These are phyloP conservation scores for Metschnikowia corniflorae DNA, from an alignment of 805 yeast genomes.

Conservation along the genomic window DNA sequence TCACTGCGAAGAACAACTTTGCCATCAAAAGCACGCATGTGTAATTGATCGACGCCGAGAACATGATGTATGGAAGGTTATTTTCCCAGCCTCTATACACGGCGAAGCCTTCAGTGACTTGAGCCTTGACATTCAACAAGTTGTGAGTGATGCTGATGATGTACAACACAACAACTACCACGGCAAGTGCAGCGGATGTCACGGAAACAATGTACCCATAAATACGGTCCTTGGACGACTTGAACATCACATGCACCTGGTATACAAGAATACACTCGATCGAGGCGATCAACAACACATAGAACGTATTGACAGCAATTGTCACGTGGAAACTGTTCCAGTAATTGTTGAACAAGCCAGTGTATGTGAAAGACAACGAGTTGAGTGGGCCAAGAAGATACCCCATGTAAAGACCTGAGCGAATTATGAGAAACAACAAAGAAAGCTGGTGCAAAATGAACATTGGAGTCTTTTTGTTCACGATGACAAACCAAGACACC, in stretches of 20 bases:
- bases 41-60: slow-evolving; percentile 64
- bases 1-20: slow-evolving; percentile 68
- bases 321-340: slow-evolving; percentile 42
- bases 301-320: slow-evolving; percentile 61
- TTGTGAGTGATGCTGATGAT: slow-evolving; percentile 48
- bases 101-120: slow-evolving; percentile 1
- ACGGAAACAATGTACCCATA: slow-evolving; percentile 39
- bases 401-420: slow-evolving; percentile 56
- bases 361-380: slow-evolving; percentile 42
- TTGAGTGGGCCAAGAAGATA: slow-evolving; percentile 53
- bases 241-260: slow-evolving; percentile 71
- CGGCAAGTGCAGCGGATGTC: slow-evolving; percentile 41
- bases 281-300: slow-evolving; percentile 53
- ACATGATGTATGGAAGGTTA: slow-evolving; percentile 56
- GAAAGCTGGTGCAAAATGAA: slow-evolving; percentile 69
- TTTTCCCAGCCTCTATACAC: slow-evolving; percentile 37
- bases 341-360: slow-evolving; percentile 28
- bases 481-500: slow-evolving; percentile 20
- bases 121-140: slow-evolving; percentile 21
- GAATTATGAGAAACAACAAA: slow-evolving; percentile 52
- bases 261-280: slow-evolving; percentile 65
- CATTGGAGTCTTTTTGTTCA: slow-evolving; percentile 59
- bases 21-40: slow-evolving; percentile 56
- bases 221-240: slow-evolving; percentile 47
- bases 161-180: slow-evolving; percentile 58